These are phyloP conservation scores for Camellia granthamiana DNA, from an alignment of 148 eudicot species.

Conservation along the genomic window DNA sequence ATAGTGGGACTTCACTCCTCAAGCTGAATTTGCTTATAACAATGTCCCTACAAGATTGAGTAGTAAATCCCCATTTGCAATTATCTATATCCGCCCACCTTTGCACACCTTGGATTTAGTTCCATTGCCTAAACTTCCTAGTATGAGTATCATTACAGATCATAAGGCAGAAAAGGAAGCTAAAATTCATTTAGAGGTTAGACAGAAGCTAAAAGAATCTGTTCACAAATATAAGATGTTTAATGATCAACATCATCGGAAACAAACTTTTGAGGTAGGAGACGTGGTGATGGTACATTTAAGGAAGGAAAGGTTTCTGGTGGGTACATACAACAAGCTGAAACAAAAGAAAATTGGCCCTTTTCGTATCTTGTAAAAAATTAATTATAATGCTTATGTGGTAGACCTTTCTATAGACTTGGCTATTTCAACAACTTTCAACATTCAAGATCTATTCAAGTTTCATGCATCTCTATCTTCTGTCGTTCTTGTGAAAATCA, in stretches of 20 bases:
- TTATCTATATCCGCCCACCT: too few species aligned
- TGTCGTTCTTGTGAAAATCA: not conserved
- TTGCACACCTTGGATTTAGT: too few species aligned
- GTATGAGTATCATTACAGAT: not conserved
- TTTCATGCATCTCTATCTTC: not conserved
- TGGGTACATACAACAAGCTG: not conserved
- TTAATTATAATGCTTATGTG: not conserved
- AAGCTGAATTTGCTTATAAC: not conserved
- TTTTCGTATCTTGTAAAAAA: not conserved
- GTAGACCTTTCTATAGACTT: not conserved
- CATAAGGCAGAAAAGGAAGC: not conserved
- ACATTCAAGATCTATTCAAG: not conserved
- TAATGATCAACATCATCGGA: not conserved
- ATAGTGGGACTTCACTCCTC: not conserved
- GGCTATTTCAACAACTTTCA: not conserved
- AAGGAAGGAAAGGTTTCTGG: not conserved
- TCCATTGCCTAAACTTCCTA: not conserved
- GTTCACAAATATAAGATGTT: not conserved
- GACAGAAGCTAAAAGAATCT: not conserved
- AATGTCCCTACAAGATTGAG: not conserved
- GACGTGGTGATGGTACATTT: conserved; percentile 8
- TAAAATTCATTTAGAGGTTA: not conserved
- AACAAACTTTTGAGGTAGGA: not conserved
- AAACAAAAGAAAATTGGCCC: not conserved
- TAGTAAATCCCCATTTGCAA: too few species aligned